Conservation (phyloP, 2,329 filamentous ascomycete species). For the Cladophialophora exuberans region DNA sequence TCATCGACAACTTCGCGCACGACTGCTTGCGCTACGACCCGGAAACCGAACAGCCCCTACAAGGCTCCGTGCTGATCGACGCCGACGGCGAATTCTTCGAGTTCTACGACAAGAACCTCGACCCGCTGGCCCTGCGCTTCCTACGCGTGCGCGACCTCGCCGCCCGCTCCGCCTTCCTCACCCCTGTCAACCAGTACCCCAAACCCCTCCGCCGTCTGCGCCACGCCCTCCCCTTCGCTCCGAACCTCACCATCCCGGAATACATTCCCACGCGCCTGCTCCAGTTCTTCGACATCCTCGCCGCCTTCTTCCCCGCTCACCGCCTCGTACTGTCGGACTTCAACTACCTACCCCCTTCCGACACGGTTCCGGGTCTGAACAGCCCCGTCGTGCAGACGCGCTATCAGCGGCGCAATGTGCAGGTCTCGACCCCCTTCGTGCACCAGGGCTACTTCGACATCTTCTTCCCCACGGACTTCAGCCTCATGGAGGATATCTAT, state of each 20-base stretch:
- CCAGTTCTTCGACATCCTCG: conserved; percentile 94
- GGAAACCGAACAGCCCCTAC: conserved; percentile 76
- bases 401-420: conserved; percentile 82
- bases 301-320: conserved; percentile 86
- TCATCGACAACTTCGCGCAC: conserved; percentile 98
- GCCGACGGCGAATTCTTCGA: conserved; percentile 87
- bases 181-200: conserved; percentile 51
- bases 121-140: conserved; percentile 81
- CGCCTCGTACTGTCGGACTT: conserved; percentile 90
- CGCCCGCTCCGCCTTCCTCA: conserved; percentile 47
- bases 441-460: conserved; percentile 99
- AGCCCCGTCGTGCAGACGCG: conserved; percentile 95
- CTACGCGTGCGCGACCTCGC: conserved; percentile 82
- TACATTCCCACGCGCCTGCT: conserved; percentile 94
- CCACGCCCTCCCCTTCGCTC: conserved; percentile 68
- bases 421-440: conserved; percentile 87
- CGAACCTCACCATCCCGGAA: conserved; percentile 80
- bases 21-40: conserved; percentile 91
- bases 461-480: conserved; percentile 95
- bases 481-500: conserved; percentile 88
- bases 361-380: conserved; percentile 82
- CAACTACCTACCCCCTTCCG: conserved; percentile 68
- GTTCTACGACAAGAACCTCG: conserved; percentile 80
- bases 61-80: conserved; percentile 87
- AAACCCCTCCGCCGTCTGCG: conserved; percentile 64